phyloP scores from a whole-genome alignment of 305 asterid genomes.

The Stenogyne calaminthoides region DNA sequence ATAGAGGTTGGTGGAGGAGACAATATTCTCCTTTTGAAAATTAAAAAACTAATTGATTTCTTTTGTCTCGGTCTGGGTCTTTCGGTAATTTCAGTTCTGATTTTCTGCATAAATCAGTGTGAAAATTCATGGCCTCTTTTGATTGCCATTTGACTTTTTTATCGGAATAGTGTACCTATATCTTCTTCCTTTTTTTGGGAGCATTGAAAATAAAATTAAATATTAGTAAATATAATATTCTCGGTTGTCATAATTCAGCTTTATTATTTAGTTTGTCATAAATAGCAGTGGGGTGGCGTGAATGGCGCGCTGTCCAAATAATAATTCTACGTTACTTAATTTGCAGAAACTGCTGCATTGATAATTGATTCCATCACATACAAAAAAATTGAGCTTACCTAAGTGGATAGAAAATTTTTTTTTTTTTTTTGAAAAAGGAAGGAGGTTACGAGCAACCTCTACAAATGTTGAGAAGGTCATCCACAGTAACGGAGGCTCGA shows the following conservation, averaged over 20 bases:
- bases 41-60: neutral
- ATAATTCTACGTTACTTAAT: neutral
- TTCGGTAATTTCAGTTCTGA: neutral
- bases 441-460: too few relatives aligned
- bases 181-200: conserved; percentile 4
- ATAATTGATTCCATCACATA: conserved; percentile 1
- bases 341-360: neutral
- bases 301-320: conserved; percentile 36
- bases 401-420: neutral
- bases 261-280: neutral
- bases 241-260: neutral
- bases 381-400: neutral
- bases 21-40: conserved; percentile 43
- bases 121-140: conserved; percentile 23
- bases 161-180: neutral
- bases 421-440: too few relatives aligned
- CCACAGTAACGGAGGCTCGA: too few relatives aligned
- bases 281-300: conserved; percentile 31
- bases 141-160: conserved; percentile 31
- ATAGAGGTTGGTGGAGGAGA: conserved; percentile 42
- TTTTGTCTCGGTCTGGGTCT: conserved; percentile 21
- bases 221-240: neutral
- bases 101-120: conserved; percentile 25
- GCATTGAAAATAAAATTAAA: neutral
- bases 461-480: too few relatives aligned